phyloP scores from a whole-genome alignment of 441 rosid genomes.

The Brassica balearica region DNA sequence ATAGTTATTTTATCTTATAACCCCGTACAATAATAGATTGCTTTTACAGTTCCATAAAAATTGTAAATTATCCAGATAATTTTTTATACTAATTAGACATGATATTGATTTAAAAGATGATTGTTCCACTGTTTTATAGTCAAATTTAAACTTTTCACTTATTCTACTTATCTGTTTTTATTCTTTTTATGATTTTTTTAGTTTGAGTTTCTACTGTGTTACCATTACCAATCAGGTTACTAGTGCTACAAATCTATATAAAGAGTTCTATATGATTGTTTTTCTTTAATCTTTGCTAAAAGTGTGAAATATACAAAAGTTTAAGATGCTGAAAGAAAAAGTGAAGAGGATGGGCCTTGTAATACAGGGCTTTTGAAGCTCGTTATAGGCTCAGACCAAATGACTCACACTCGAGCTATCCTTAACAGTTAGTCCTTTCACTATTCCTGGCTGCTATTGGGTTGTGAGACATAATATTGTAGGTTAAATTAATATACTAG shows the following conservation, averaged over 20 bases:
- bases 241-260: neutral
- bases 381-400: neutral
- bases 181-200: neutral
- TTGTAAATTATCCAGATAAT: too few relatives aligned
- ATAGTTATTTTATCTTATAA: too few relatives aligned
- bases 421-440: too few relatives aligned
- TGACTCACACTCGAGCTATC: too few relatives aligned
- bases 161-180: neutral
- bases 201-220: neutral
- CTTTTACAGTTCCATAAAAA: neutral
- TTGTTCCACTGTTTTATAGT: neutral
- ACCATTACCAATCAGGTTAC: neutral
- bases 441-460: too few relatives aligned
- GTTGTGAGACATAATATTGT: too few relatives aligned
- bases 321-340: too few relatives aligned
- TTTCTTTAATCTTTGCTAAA: neutral
- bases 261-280: neutral
- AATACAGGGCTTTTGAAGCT: neutral
- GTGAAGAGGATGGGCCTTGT: slow-evolving; percentile 6
- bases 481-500: too few relatives aligned
- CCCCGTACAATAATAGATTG: neutral
- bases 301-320: neutral
- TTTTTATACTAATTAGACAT: neutral
- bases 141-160: neutral
- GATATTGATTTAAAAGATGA: too few relatives aligned